Conservation (phyloP, 2,329 filamentous ascomycete genomes). For the Colletotrichum sp. region DNA sequence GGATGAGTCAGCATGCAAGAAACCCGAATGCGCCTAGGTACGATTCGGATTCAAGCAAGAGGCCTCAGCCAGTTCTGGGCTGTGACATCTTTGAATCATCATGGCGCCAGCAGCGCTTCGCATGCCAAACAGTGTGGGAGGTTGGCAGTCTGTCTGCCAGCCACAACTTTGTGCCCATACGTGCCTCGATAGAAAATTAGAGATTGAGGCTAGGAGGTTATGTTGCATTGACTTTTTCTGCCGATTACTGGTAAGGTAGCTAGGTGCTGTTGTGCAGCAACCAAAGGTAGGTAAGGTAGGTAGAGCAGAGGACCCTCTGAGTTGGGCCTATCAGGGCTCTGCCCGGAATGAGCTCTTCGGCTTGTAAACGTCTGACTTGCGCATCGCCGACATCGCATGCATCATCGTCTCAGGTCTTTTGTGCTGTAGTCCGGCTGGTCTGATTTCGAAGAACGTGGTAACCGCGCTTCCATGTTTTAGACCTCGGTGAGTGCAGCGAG, state of each 20-base stretch:
- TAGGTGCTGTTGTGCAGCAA: neutral
- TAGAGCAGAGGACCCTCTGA: neutral
- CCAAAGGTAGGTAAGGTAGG: neutral
- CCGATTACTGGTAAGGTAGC: neutral
- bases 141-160: neutral
- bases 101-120: neutral
- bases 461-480: neutral
- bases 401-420: neutral
- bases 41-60: neutral
- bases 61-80: neutral
- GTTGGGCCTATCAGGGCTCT: neutral
- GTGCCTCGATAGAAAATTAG: neutral
- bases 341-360: neutral
- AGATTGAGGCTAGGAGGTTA: neutral
- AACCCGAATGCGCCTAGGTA: neutral
- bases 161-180: neutral
- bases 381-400: slow-evolving; percentile 12
- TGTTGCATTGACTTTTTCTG: neutral
- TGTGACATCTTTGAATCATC: neutral
- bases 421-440: neutral
- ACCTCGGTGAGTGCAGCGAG: neutral
- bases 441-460: neutral
- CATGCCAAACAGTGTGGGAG: neutral
- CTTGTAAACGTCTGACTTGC: neutral
- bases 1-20: slow-evolving; percentile 1